Evolutionary conservation across 2,329 filamentous ascomycete species (phyloP), one percentile per base, ranked within the genome.

Genomic region (Aspergillus viridinutans): DNA sequence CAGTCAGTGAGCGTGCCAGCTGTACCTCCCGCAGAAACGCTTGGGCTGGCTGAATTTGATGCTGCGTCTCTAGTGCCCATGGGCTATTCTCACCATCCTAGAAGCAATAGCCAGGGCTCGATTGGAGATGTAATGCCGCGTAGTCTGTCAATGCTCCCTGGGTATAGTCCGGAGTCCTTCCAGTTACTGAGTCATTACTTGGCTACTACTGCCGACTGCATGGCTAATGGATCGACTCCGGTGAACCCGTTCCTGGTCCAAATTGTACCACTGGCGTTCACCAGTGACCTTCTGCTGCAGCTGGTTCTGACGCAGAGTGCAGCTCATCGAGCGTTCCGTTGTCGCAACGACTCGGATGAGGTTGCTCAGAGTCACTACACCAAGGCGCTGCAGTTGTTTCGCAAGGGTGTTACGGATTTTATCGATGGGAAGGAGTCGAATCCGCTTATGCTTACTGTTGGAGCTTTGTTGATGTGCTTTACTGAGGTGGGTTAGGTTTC

Each of bases 201-300:
- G 5, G 64, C 69, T 1, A 76, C 75, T 1, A 80, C 78, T 0
- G 74, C 76, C 17, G 74, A 75, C 47, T 78, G 76, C 52, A 80
- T 80, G 77, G 77, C 75, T 32, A 80, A 80, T 54, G 78, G 76
- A 0, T 77, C 78, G 1, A 79, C 78, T 0, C 70, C 73, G 1
- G 67, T 77, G 45, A 80, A 81, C 47, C 78, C 78, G 0, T 79
- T 80, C 51, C 65, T 80, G 20, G 73, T 74, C 26, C 76, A 80
- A 52, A 71, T 81, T 25, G 72, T 80, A 4, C 78, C 78, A 0
- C 58, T 81, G 1, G 76, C 78, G 3, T 80, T 80, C 40, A 74
- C 74, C 35, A 78, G 76, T 50, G 74, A 78, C 2, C 70, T 81
- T 0, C 70, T 80, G 1, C 53, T 80, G 3, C 78, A 80, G 45